phyloP scores from a whole-genome alignment of 768 basidiomycete genomes.

The Xerocomellus amylosporus region DNA sequence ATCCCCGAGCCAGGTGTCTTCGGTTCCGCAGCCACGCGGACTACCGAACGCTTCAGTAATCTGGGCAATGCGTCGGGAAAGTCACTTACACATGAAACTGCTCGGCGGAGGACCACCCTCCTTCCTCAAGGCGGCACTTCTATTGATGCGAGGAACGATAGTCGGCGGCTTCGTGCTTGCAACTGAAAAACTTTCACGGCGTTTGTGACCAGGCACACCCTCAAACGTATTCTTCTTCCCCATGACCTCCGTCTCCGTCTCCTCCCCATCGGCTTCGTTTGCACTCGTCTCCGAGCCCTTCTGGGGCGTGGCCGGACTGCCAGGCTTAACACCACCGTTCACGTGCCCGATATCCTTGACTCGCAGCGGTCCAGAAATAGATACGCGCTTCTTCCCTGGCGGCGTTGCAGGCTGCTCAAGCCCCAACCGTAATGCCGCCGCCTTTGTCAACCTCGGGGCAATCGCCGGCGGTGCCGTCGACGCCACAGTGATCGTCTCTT shows the following conservation, averaged over 20 bases:
- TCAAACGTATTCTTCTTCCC: constrained; percentile 56
- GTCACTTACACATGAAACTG: constrained; percentile 67
- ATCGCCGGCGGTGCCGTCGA: constrained; percentile 71
- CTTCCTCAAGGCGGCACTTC: constrained; percentile 44
- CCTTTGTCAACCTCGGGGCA: constrained; percentile 72
- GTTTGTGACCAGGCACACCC: constrained; percentile 83
- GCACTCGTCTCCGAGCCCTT: constrained; percentile 17
- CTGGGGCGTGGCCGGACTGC: constrained; percentile 9
- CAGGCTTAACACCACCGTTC: constrained; percentile 4
- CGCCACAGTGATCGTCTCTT: constrained; percentile 64
- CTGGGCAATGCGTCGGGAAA: background rate
- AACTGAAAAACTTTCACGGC: constrained; percentile 71
- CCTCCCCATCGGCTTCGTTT: constrained; percentile 29
- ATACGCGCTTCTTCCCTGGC: constrained; percentile 39
- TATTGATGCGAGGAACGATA: constrained; percentile 44
- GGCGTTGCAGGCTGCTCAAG: constrained; percentile 40
- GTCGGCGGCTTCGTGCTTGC: constrained; percentile 46
- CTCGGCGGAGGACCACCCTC: constrained; percentile 53
- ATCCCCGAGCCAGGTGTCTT: constrained; percentile 40
- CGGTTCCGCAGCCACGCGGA: constrained; percentile 43
- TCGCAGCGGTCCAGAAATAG: constrained; percentile 23
- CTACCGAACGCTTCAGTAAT: constrained; percentile 31
- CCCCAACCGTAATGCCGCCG: constrained; percentile 67
- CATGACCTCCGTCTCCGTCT: constrained; percentile 24
- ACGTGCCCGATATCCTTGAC: constrained; percentile 8